These are phyloP conservation scores for Starmerella sirachaensis DNA, from an alignment of 805 yeast species.

Conservation along the genomic window DNA sequence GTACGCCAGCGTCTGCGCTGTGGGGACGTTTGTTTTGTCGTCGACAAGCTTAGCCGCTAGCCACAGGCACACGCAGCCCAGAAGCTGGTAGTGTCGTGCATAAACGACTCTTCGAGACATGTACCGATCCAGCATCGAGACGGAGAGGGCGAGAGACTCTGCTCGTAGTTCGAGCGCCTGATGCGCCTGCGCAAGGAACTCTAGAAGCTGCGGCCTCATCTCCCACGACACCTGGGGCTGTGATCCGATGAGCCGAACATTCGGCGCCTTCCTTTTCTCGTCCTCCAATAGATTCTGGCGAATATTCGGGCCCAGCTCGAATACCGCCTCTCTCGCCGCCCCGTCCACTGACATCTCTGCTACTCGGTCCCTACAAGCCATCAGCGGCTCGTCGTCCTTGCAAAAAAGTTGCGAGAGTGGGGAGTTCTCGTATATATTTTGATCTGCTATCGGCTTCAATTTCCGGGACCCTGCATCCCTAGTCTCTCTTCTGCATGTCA, in stretches of 20 bases:
- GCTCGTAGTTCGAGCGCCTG: constrained; percentile 50
- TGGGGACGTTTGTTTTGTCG: constrained; percentile 62
- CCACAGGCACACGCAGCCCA: constrained; percentile 88
- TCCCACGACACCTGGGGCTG: constrained; percentile 78
- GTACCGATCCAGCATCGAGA: constrained; percentile 77
- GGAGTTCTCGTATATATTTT: no score
- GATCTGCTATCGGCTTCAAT: no score
- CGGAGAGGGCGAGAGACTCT: constrained; percentile 56
- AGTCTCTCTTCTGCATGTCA: no score
- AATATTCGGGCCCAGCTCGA: constrained; percentile 21
- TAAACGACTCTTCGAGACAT: constrained; percentile 77
- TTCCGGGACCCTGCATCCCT: no score
- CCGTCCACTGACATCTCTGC: constrained; percentile 16
- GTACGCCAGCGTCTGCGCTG: constrained; percentile 56
- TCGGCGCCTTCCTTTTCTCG: constrained; percentile 33
- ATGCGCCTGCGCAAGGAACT: constrained; percentile 59
- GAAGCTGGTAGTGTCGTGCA: constrained; percentile 77
- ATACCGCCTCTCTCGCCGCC: constrained; percentile 20
- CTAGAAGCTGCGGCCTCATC: constrained; percentile 63
- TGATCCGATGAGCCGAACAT: constrained; percentile 54
- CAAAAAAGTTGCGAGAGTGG: no score
- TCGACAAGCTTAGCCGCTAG: constrained; percentile 76
- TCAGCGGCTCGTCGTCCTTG: no score
- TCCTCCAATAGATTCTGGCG: constrained; percentile 5
- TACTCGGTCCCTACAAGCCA: no score